phyloP scores from a whole-genome alignment of 805 yeast genomes.

The Kluyveromyces siamensis region DNA sequence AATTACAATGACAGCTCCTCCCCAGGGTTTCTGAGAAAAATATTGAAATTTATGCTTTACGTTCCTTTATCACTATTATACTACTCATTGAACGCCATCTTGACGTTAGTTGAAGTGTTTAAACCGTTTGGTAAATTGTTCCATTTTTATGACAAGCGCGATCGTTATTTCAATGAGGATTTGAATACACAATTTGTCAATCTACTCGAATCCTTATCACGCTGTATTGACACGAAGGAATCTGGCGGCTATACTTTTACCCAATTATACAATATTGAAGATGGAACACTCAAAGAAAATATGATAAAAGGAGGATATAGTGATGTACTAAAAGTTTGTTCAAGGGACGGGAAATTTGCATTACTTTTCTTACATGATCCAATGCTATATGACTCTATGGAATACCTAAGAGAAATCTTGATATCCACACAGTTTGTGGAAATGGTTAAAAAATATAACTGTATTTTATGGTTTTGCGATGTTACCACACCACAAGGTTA shows the following conservation, averaged over 20 bases:
- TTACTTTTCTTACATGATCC: slow-evolving; percentile 66
- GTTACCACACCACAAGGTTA: slow-evolving; percentile 73
- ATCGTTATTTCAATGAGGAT: slow-evolving; percentile 4
- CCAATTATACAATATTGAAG: slow-evolving; percentile 18
- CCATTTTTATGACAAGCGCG: slow-evolving; percentile 16
- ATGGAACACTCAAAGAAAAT: slow-evolving; percentile 11
- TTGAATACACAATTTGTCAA: background rate
- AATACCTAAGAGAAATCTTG: slow-evolving; percentile 46
- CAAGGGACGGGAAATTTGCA: slow-evolving; percentile 61
- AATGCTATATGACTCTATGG: slow-evolving; percentile 52
- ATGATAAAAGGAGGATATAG: slow-evolving; percentile 64
- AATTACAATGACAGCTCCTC: background rate
- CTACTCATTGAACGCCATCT: slow-evolving; percentile 7
- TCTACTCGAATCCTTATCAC: background rate
- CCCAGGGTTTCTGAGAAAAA: background rate
- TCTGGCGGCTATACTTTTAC: slow-evolving; percentile 12
- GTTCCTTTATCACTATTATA: slow-evolving; percentile 13
- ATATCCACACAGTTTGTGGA: slow-evolving; percentile 41
- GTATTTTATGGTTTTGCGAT: slow-evolving; percentile 83
- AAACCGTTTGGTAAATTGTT: slow-evolving; percentile 16
- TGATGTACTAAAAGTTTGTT: slow-evolving; percentile 64
- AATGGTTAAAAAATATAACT: slow-evolving; percentile 40
- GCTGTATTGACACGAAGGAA: background rate
- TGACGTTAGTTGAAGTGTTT: slow-evolving; percentile 8
- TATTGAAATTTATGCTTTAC: slow-evolving; percentile 7